phyloP scores from a whole-genome alignment of 208 protist species.

The Angomonas deanei region DNA sequence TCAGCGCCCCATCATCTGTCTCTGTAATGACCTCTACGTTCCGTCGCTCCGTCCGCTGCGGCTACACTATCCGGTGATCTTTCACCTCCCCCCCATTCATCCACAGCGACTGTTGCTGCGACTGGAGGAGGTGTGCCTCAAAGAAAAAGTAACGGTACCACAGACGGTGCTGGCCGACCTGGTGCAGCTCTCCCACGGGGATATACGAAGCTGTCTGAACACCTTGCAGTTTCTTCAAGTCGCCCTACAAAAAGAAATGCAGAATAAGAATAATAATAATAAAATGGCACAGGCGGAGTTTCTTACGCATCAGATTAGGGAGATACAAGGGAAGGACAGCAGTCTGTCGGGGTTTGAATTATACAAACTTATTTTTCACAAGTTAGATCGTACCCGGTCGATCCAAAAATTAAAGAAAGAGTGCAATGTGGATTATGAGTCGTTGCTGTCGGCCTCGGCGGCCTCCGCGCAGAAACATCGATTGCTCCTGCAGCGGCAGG shows the following conservation, averaged over 20 bases:
- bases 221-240: conserved; percentile 73
- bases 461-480: conserved; percentile 15
- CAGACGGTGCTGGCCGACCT: conserved; percentile 53
- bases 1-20: conserved; percentile 77
- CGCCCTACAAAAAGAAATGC: background rate
- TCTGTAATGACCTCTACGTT: conserved; percentile 85
- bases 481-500: conserved; percentile 10
- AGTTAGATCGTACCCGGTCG: conserved; percentile 38
- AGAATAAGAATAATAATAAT: background rate
- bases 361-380: conserved; percentile 42
- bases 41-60: conserved; percentile 63
- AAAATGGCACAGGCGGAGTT: background rate
- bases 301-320: conserved; percentile 36
- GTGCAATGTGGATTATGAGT: conserved; percentile 59
- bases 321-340: conserved; percentile 58
- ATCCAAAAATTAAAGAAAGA: conserved; percentile 67
- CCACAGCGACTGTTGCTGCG: conserved; percentile 60
- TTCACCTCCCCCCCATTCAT: conserved; percentile 55
- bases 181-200: conserved; percentile 50
- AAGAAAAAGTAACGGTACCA: conserved; percentile 26
- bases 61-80: conserved; percentile 42
- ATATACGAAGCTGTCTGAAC: conserved; percentile 85
- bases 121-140: conserved; percentile 44
- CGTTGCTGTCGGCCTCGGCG: conserved; percentile 28
- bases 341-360: conserved; percentile 33